A percentile compares a stretch with the other conserved stretches of the same genome.
Evolutionary conservation across 2,329 filamentous ascomycete genomes (phyloP).

Genomic region (Fusarium sp.): DNA sequence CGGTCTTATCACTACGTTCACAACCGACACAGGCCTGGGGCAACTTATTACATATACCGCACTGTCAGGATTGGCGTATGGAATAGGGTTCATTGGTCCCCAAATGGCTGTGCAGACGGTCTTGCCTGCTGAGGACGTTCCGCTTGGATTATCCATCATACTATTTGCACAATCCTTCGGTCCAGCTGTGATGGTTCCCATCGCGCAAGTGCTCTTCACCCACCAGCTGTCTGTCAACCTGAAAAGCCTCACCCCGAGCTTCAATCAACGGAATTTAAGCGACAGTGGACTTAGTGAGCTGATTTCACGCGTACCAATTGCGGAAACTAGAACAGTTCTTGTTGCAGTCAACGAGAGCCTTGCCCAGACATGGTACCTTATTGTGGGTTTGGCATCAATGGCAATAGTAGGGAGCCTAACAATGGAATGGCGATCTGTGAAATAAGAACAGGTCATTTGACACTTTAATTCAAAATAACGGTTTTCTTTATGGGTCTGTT

Average conservation of each 20-base stretch:
- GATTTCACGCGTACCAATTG: not conserved
- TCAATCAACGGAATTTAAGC: not conserved
- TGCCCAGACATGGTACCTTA: slow-evolving; percentile 24
- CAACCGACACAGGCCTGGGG: slow-evolving; percentile 5
- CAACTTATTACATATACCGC: slow-evolving; percentile 19
- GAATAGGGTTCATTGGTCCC: slow-evolving; percentile 25
- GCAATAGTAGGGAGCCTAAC: slow-evolving; percentile 24
- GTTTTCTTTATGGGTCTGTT: not conserved
- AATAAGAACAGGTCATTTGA: not conserved
- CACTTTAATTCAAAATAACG: too few relatives aligned
- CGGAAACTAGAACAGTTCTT: not conserved
- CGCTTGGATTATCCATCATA: slow-evolving; percentile 39
- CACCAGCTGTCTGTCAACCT: slow-evolving; percentile 29
- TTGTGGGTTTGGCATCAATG: slow-evolving; percentile 18
- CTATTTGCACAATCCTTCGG: slow-evolving; percentile 42
- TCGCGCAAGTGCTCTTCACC: slow-evolving; percentile 39
- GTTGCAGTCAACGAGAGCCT: slow-evolving; percentile 4
- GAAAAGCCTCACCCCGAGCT: not conserved
- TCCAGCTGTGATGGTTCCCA: slow-evolving; percentile 25
- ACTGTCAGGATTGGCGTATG: slow-evolving; percentile 18
- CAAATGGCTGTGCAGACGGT: slow-evolving; percentile 29
- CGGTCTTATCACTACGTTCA: slow-evolving; percentile 22
- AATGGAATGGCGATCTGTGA: slow-evolving; percentile 28
- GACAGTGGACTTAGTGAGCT: slow-evolving; percentile 16
- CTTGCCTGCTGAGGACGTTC: slow-evolving; percentile 17